phyloP scores from a whole-genome alignment of 2,329 filamentous ascomycete species.

The Coniochaeta prunicola region DNA sequence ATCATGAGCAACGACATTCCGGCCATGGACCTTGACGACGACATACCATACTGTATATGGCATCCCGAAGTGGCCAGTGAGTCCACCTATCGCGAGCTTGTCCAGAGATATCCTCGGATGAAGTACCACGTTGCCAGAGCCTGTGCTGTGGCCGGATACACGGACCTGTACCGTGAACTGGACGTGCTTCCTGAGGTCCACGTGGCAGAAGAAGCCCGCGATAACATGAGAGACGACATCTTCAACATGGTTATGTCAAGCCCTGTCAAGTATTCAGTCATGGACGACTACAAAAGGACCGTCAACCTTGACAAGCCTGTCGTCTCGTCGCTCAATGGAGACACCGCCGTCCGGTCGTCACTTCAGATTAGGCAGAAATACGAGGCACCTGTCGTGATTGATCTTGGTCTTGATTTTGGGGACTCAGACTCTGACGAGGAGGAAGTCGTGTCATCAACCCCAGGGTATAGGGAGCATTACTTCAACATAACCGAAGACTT shows the following conservation, averaged over 20 bases:
- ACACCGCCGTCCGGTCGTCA: constrained; percentile 19
- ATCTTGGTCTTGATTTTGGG: not conserved
- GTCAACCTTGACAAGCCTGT: constrained; percentile 10
- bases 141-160: constrained; percentile 30
- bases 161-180: constrained; percentile 18
- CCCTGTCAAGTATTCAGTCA: constrained; percentile 19
- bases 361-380: not conserved
- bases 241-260: constrained; percentile 21
- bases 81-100: constrained; percentile 24
- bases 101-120: constrained; percentile 21
- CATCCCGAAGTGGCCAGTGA: constrained; percentile 14
- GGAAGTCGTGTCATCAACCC: not conserved
- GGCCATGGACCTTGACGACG: constrained; percentile 4
- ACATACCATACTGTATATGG: constrained; percentile 9
- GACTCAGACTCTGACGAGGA: not conserved
- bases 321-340: constrained; percentile 20
- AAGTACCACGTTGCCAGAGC: constrained; percentile 28
- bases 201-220: constrained; percentile 6
- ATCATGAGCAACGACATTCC: constrained; percentile 10
- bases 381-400: not conserved
- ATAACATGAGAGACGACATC: constrained; percentile 12
- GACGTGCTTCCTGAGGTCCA: constrained; percentile 7
- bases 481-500: constrained; percentile 23
- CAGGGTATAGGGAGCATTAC: not conserved
- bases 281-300: constrained; percentile 26